Percentiles rank a stretch among this genome's conserved stretches.
phyloP scores from a whole-genome alignment of 2,329 filamentous ascomycete species.

The Colletotrichum liriopes region DNA sequence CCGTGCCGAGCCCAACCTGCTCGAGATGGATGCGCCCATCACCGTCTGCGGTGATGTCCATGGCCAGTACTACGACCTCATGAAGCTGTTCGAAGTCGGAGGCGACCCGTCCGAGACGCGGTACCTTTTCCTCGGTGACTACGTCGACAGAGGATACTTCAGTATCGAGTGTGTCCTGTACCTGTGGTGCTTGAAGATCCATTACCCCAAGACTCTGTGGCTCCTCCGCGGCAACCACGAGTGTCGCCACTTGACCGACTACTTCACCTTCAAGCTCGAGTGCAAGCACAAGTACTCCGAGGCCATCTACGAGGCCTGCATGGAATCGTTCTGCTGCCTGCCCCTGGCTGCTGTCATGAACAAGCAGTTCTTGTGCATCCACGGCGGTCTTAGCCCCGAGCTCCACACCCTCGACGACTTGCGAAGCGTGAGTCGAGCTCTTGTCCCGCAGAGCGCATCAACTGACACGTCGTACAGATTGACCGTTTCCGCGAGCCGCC shows the following conservation, averaged over 20 bases:
- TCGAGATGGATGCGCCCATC: conserved; percentile 99
- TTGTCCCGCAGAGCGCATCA: background rate
- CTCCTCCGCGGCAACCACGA: conserved; percentile 98
- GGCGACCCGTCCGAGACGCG: conserved; percentile 96
- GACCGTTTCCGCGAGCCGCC: conserved; percentile 98
- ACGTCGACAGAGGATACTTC: conserved; percentile 98
- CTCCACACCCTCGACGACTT: conserved; percentile 96
- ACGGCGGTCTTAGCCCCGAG: conserved; percentile 95
- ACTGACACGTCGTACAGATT: conserved; percentile 70
- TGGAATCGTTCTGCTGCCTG: conserved; percentile 96
- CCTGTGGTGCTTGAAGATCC: conserved; percentile 98
- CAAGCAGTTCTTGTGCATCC: conserved; percentile 99
- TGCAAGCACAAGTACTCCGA: conserved; percentile 99
- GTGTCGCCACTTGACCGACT: conserved; percentile 98
- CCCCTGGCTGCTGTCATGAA: conserved; percentile 99
- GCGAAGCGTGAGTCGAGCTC: conserved; percentile 74
- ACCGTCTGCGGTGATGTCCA: conserved; percentile 99
- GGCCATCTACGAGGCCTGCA: conserved; percentile 95
- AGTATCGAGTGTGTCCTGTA: conserved; percentile 99
- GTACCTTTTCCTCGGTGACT: conserved; percentile 97
- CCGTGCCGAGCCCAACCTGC: conserved; percentile 90
- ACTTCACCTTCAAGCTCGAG: conserved; percentile 99
- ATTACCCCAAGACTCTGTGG: conserved; percentile 98
- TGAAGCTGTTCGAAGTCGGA: conserved; percentile 99
- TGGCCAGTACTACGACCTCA: conserved; percentile 98